phyloP scores from a whole-genome alignment of 352 stramenopile genomes.

The Pythium scleroteichum region DNA sequence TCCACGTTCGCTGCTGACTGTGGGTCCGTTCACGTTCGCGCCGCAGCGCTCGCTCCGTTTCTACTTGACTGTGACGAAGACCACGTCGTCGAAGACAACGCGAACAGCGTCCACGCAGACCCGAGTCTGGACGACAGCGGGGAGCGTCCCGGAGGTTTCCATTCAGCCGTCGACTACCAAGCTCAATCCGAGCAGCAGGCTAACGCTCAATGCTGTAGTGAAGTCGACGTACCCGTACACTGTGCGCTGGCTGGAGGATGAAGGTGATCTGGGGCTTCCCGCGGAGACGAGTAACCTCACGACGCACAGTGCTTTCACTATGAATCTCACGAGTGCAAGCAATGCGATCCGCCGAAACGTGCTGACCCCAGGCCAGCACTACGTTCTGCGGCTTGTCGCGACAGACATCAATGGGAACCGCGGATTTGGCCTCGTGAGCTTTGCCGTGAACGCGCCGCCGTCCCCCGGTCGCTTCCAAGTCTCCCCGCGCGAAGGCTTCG shows the following conservation, averaged over 20 bases:
- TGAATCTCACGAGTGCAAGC: conserved; percentile 52
- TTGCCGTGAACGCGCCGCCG: conserved; percentile 64
- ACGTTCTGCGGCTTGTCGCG: conserved; percentile 60
- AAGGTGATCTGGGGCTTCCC: conserved; percentile 56
- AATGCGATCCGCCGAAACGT: conserved; percentile 57
- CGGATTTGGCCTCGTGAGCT: conserved; percentile 50
- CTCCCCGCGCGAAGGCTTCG: conserved; percentile 44
- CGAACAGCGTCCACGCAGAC: conserved; percentile 27
- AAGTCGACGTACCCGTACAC: conserved; percentile 69
- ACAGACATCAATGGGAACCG: conserved; percentile 52
- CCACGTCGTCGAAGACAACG: neutral
- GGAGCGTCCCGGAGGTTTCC: conserved; percentile 47
- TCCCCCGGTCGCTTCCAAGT: conserved; percentile 52
- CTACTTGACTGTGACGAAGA: conserved; percentile 45
- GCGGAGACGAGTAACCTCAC: conserved; percentile 28
- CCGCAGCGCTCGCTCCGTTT: conserved; percentile 47
- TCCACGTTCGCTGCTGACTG: conserved; percentile 28
- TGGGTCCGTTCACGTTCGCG: conserved; percentile 49
- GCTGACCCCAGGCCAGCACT: conserved; percentile 63
- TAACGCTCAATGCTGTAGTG: conserved; percentile 39
- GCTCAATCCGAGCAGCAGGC: conserved; percentile 47
- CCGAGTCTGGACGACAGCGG: conserved; percentile 47
- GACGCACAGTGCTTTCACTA: conserved; percentile 41
- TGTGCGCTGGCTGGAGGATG: conserved; percentile 47
- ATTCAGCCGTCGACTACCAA: conserved; percentile 34